A percentile compares a stretch with the other conserved stretches of the same genome.
Evolutionary conservation across 257 asterid genomes (phyloP).

Genomic region (Datura wrightii): DNA sequence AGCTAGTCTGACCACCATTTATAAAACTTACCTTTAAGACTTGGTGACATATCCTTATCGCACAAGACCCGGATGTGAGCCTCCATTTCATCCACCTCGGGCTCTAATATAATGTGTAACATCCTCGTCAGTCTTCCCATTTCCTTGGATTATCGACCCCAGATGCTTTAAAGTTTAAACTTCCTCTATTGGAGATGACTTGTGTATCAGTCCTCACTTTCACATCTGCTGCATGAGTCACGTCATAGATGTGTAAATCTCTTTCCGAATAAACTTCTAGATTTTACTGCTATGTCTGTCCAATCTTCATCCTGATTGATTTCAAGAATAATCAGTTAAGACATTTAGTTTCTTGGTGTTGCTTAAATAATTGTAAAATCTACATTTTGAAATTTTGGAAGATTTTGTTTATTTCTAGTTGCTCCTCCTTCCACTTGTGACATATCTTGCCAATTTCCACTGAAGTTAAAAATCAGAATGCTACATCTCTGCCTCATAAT

Average conservation of each 20-base stretch:
- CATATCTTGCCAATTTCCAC: neutral
- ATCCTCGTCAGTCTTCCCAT: neutral
- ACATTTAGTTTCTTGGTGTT: neutral
- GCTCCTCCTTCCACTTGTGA: constrained; percentile 2
- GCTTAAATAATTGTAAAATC: neutral
- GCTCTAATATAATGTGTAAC: neutral
- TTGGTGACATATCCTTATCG: neutral
- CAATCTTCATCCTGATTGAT: constrained; percentile 7
- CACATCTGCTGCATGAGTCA: too few species aligned
- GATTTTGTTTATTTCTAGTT: neutral
- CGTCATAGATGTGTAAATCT: neutral
- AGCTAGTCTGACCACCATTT: neutral
- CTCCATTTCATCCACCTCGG: neutral
- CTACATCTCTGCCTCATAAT: neutral
- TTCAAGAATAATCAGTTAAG: constrained; percentile 13
- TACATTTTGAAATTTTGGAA: neutral
- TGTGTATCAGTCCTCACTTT: too few species aligned
- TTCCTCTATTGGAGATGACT: too few species aligned
- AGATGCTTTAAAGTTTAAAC: too few species aligned
- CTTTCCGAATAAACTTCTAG: neutral
- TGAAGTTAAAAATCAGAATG: constrained; percentile 1
- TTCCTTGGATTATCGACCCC: too few species aligned
- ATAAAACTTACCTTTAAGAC: too few species aligned
- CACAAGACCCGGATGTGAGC: neutral
- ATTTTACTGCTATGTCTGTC: neutral